Evolutionary conservation across 192 early-diverging fungal species (phyloP).

Genomic region (Umbelopsis sp.): DNA sequence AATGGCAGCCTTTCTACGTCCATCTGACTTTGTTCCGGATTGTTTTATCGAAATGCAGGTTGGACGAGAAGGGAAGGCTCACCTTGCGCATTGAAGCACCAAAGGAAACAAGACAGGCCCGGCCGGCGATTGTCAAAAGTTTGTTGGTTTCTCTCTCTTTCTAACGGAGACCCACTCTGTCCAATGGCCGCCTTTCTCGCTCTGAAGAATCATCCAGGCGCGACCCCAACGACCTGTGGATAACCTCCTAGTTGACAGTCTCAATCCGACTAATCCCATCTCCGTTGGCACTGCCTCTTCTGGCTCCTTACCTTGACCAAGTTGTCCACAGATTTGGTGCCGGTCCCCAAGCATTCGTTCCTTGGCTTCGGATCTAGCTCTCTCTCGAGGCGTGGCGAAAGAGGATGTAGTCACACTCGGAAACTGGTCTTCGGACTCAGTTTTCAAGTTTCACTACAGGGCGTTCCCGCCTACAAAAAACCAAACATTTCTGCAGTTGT

Average conservation of each 20-base stretch:
- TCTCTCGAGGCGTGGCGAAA: neutral
- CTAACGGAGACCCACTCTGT: neutral
- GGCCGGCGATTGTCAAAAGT: constrained; percentile 13
- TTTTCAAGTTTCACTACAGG: constrained; percentile 1
- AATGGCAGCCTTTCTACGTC: constrained; percentile 6
- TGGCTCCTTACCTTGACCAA: neutral
- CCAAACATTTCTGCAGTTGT: too few relatives aligned
- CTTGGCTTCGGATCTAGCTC: neutral
- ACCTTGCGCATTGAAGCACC: neutral
- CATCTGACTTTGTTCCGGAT: constrained; percentile 16
- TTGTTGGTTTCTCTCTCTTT: neutral
- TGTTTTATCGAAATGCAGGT: neutral
- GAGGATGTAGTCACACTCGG: neutral
- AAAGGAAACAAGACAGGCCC: neutral
- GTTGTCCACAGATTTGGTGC: neutral
- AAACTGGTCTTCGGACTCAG: neutral
- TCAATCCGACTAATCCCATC: neutral
- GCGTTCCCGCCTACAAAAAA: neutral
- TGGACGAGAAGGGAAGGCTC: neutral
- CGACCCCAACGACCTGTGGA: neutral
- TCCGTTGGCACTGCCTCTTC: neutral
- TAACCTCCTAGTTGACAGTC: neutral
- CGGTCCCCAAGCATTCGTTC: neutral
- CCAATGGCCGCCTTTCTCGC: neutral
- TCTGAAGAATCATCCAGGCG: constrained; percentile 6